A percentile compares a stretch with the other conserved stretches of the same genome.
Conservation (phyloP, 176 grass and related monocot genomes). For the Guadua angustifolia region DNA sequence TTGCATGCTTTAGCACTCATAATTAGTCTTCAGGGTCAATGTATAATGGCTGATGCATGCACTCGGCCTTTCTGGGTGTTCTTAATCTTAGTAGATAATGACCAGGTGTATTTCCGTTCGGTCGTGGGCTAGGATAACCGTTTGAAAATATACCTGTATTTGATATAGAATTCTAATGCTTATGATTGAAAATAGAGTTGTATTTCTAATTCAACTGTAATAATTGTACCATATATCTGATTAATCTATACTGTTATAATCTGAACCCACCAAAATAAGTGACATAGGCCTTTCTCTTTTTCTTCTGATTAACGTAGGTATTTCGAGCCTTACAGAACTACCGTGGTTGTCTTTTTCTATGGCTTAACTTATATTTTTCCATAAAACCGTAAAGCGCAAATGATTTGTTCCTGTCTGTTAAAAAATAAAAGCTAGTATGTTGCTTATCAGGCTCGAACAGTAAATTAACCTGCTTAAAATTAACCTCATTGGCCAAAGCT, state of each 20-base stretch:
- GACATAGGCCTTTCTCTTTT: too few species aligned
- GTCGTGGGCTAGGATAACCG: background rate
- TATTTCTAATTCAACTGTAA: too few species aligned
- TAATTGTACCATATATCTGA: too few species aligned
- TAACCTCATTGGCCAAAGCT: background rate
- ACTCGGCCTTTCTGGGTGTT: background rate
- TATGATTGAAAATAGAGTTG: too few species aligned
- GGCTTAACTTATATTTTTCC: background rate
- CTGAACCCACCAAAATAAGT: too few species aligned
- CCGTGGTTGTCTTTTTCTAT: too few species aligned
- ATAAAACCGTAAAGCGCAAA: background rate
- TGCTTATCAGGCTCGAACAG: background rate
- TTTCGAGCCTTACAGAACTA: too few species aligned
- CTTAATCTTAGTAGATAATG: background rate
- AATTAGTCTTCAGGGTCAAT: slow-evolving; percentile 9
- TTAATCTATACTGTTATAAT: too few species aligned
- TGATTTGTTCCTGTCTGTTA: background rate
- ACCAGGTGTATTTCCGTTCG: background rate
- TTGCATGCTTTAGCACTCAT: background rate
- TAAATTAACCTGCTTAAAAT: background rate
- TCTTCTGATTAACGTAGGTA: too few species aligned
- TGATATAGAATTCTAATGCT: too few species aligned
- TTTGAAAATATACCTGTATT: background rate
- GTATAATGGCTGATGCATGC: background rate
- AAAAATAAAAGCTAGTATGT: background rate